Base-by-base conservation (phyloP, 352 stramenopile genomes). In the Phytophthora hibernalis region DNA sequence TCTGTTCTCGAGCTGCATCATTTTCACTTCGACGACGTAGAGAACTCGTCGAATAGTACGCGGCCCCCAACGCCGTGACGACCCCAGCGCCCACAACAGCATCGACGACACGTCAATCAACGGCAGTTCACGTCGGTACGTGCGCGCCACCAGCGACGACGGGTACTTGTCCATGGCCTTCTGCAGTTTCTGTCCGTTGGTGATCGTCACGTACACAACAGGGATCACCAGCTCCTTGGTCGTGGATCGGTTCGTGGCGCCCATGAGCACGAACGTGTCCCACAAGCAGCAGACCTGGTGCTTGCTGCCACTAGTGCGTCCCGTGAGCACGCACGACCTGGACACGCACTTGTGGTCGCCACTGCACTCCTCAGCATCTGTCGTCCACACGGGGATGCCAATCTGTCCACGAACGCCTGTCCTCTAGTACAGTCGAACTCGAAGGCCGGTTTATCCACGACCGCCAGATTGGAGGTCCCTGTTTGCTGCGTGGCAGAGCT, bases 231-330 rank as follows among this genome's bases (percentile, higher is more conserved):
- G 33, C 18, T 54, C 7, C 24, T 86, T 85, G 1, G 58, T 54
- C 33, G 73, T 53, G 8, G 80, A 80, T 22, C 53, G 63, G 58
- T 92, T 92, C 20, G 69, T 69, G 10, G 52, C 79, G 26, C 86
- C 86, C 82, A 95, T 92, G 64, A 92, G 77, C 42, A 95, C 67
- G 38, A 85, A 76, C 24, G 83, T 95, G 61, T 95, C 84, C 82
- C 82, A 92, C 60, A 93, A 74, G 60, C 82, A 95, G 72, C 86
- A 94, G 1, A 92, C 59, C 47, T 94, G 80, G 50, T 88, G 70
- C 18, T 65, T 71, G 45, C 30, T 51, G 16, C 61, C 61, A 8
- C 54, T 62, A 1, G 76, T 48, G n/a, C 55, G 35, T 1, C 79
- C 85, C 21, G 85, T 94, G 18, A 84, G 64, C 18, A 94, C 74